Percentiles rank a stretch among this genome's conserved stretches.
Conservation (phyloP, 805 yeast genomes). For the Lipomyces japonicus region DNA sequence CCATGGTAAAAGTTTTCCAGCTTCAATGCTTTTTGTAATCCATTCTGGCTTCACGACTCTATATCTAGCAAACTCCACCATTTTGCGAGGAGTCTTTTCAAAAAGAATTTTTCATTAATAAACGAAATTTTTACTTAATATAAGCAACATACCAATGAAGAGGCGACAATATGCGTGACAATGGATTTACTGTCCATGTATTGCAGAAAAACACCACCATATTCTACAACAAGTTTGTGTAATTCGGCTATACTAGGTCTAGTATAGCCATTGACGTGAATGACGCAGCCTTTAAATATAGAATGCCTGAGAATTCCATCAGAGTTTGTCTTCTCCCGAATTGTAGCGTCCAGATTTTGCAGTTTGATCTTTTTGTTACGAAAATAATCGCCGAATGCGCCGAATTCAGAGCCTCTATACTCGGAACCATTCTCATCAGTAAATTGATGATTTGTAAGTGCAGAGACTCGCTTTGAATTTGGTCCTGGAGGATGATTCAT, state of each 20-base stretch:
- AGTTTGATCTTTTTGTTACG: slow-evolving; percentile 59
- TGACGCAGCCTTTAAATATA: slow-evolving; percentile 59
- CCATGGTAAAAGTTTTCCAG: slow-evolving; percentile 60
- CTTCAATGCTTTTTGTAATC: slow-evolving; percentile 63
- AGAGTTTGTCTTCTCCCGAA: slow-evolving; percentile 26
- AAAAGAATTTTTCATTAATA: background rate
- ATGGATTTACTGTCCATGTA: slow-evolving; percentile 64
- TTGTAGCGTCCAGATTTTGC: slow-evolving; percentile 48
- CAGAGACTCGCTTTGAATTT: background rate
- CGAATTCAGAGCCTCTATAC: slow-evolving; percentile 51
- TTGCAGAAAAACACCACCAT: slow-evolving; percentile 78
- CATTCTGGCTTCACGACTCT: slow-evolving; percentile 80
- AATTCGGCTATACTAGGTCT: slow-evolving; percentile 70
- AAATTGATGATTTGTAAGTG: background rate
- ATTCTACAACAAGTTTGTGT: slow-evolving; percentile 62
- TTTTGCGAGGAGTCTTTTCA: slow-evolving; percentile 71
- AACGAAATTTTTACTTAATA: too few relatives aligned
- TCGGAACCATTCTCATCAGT: slow-evolving; percentile 33
- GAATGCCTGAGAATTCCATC: slow-evolving; percentile 32
- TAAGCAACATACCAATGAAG: slow-evolving; percentile 31
- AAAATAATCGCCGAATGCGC: slow-evolving; percentile 66
- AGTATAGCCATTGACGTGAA: slow-evolving; percentile 89
- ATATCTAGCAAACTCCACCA: slow-evolving; percentile 57
- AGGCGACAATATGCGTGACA: slow-evolving; percentile 83
- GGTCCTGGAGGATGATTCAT: slow-evolving; percentile 1